Base-by-base conservation (phyloP, 1,284 basidiomycete genomes). In the Boletellus deceptivus region DNA sequence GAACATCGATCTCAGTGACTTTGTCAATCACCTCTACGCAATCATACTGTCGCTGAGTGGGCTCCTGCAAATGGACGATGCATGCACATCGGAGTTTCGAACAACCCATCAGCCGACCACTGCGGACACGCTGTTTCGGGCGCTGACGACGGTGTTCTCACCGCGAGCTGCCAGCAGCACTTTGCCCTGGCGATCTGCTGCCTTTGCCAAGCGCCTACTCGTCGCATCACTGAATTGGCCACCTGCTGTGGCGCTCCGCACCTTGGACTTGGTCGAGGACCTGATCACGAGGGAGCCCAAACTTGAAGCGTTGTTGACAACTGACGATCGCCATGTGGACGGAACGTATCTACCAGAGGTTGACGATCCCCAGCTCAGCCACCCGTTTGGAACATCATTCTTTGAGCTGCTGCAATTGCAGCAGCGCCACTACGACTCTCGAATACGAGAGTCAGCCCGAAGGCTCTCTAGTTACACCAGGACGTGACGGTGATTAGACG, bases 1-100 rank as follows among this genome's bases (percentile, higher is more conserved):
- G 59, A 95, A 96, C 63, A 90, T 99, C 63, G 97, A 99, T 75
- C 77, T 99, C 44, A 81, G 77, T 59, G 96, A 97, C 62, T 95
- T 99, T 66, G 80, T 94, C 63, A 82, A 83, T 49, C 79, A 82
- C 38, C 75, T 94, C 14, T 94, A 93, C 70, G 72, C 80, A 33
- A 73, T 87, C 59, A 80, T 91, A 57, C 73, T 83, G 14, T 76
- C 82, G 10, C 71, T 89, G 58, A 78, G 79, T 56, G 67, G 83
- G 50, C 68, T 75, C 54, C 67, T 75, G 20, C 75, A 79, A 58
- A 72, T 84, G 55, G 82, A 85, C 44, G 62, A 64, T 53, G 56
- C 62, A 18, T 55, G 58, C 24, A 48, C 44, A 27, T 60, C 63
- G 39, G 58, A 61, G 50, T 59, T 59, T 25, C 63, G 61, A 43